Conservation (phyloP, 345 rosid genomes). For the Noccaea caerulescens region DNA sequence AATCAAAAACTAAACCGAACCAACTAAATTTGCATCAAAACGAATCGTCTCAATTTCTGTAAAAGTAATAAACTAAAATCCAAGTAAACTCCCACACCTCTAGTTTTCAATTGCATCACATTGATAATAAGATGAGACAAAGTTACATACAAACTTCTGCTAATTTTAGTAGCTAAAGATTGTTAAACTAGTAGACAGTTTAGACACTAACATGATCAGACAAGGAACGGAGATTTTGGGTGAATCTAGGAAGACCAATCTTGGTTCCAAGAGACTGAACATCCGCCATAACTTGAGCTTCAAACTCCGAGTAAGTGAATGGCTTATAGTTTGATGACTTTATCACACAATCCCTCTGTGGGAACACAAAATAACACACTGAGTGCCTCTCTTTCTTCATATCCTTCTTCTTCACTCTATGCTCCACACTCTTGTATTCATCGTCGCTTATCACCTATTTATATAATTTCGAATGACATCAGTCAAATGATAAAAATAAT, state of each 20-base stretch:
- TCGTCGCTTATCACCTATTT: slow-evolving; percentile 76
- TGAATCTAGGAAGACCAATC: slow-evolving; percentile 75
- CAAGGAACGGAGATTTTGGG: slow-evolving; percentile 26
- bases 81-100: slow-evolving; percentile 12
- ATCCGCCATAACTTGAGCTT: slow-evolving; percentile 70
- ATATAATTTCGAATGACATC: not conserved
- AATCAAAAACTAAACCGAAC: too few relatives aligned
- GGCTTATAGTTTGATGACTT: slow-evolving; percentile 68
- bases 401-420: slow-evolving; percentile 60
- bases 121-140: slow-evolving; percentile 1
- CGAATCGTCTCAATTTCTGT: too few relatives aligned
- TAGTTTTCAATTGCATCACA: slow-evolving; percentile 5
- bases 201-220: slow-evolving; percentile 4
- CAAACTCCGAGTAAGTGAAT: slow-evolving; percentile 71
- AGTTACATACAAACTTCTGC: not conserved
- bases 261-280: slow-evolving; percentile 59
- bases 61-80: too few relatives aligned
- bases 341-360: slow-evolving; percentile 56
- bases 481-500: not conserved
- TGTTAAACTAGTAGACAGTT: not conserved
- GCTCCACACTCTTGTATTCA: slow-evolving; percentile 61
- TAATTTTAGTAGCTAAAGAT: slow-evolving; percentile 2
- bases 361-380: slow-evolving; percentile 82
- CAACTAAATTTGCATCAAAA: too few relatives aligned
- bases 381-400: slow-evolving; percentile 58